Evolutionary conservation across 768 basidiomycete genomes (phyloP), one percentile per base, ranked within the genome.

Genomic region (Leucosporidium creatinivorum): DNA sequence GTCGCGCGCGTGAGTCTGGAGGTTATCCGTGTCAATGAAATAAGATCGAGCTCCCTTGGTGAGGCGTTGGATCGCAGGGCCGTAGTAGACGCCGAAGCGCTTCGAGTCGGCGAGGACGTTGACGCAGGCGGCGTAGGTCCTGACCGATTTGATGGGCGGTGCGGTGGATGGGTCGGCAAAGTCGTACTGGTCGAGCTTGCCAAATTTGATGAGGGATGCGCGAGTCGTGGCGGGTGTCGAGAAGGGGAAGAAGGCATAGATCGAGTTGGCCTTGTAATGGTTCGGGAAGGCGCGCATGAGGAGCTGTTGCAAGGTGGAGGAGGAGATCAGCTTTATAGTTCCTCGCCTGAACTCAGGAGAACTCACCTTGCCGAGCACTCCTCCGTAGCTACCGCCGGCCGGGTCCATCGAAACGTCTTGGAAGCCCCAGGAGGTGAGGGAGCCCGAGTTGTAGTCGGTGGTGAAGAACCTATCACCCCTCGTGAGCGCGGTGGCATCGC

Each of bases 401-500:
- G 39, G 39, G 15, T 44, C 39, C 39, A 44, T 44, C 39, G 39
- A 7, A 2, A 44, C 39, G 15, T 44, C 39, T 44, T 44, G 39
- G 39, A 44, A 44, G 39, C 39, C 39, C 39, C 39, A 44, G 3
- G 39, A 44, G 2, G 39, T 44, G 39, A 44, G 39, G 10, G 39
- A 8, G 6, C 39, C 39, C 6, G 39, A 44, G 15, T 44, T 44
- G 39, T 44, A 44, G 55, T 57, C 55, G 30, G 30, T 28, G 31
- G 55, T 57, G 55, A 57, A 31, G 31, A 33, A 57, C 18, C 55
- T 3, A 31, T 57, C 55, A 21, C 55, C 31, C 30, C 25, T 28
- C 4, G 31, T 57, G 30, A 57, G 30, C 1, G 31, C 28, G 12
- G 69, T 64, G 1, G 73, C 73, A 58, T 73, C 73, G 18, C 86